These are phyloP conservation scores for Lactarius deliciosus DNA, from an alignment of 768 basidiomycete species.

Conservation along the genomic window DNA sequence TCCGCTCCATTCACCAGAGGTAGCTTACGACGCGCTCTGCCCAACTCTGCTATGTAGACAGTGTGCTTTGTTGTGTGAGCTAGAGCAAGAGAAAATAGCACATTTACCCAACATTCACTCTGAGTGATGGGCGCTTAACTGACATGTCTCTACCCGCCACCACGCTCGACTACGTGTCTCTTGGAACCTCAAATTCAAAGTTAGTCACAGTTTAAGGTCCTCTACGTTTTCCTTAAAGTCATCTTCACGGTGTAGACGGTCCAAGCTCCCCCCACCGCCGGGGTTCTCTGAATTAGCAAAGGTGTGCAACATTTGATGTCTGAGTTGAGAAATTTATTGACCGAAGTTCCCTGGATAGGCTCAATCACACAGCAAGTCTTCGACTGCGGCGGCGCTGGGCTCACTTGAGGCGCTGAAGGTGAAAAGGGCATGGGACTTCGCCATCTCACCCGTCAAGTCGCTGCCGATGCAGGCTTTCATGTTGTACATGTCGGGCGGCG, in stretches of 20 bases:
- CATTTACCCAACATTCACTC: too few species aligned
- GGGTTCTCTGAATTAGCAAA: slow-evolving; percentile 21
- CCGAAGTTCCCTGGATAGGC: slow-evolving; percentile 38
- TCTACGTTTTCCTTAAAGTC: not conserved
- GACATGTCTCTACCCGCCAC: slow-evolving; percentile 6
- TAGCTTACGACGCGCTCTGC: not conserved
- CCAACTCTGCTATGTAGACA: not conserved
- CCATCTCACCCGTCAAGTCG: slow-evolving; percentile 80
- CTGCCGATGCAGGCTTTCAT: slow-evolving; percentile 98
- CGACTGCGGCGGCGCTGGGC: slow-evolving; percentile 39
- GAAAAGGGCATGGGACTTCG: slow-evolving; percentile 84
- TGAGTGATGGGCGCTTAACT: slow-evolving; percentile 1
- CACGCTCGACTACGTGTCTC: slow-evolving; percentile 21
- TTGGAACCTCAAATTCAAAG: slow-evolving; percentile 18
- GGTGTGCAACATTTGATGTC: slow-evolving; percentile 13
- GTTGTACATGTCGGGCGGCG: slow-evolving; percentile 97
- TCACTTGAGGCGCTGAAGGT: slow-evolving; percentile 70
- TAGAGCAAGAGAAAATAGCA: not conserved
- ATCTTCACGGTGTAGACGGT: slow-evolving; percentile 3
- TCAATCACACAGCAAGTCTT: slow-evolving; percentile 41
- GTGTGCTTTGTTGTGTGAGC: not conserved
- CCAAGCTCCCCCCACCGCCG: slow-evolving; percentile 18
- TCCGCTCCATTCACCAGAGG: not conserved
- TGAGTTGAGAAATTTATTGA: not conserved
- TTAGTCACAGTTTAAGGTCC: not conserved